These are phyloP conservation scores for Chaetomiaceae sp. DNA, from an alignment of 2,329 filamentous ascomycete genomes.

Conservation along the genomic window DNA sequence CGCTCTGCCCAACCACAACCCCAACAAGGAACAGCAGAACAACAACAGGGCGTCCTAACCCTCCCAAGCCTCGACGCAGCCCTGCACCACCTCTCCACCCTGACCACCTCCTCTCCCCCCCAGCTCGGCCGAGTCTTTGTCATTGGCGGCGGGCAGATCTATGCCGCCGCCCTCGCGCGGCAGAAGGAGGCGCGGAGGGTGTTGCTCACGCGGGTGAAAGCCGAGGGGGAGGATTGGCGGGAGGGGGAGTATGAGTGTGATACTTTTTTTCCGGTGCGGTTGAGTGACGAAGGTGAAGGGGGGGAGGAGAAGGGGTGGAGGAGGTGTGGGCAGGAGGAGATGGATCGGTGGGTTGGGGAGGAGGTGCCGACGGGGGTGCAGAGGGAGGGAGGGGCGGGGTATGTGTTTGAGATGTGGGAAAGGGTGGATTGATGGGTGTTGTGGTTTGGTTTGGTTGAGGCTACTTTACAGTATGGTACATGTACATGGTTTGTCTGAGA, in stretches of 20 bases:
- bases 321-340: conserved; percentile 44
- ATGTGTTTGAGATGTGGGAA: conserved; percentile 73
- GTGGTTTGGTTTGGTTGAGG: not conserved
- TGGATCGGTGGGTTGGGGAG: conserved; percentile 64
- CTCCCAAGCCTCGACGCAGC: too few relatives aligned
- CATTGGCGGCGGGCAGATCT: conserved; percentile 87
- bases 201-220: conserved; percentile 66
- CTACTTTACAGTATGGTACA: not conserved
- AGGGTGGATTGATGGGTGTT: conserved; percentile 32
- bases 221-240: too few relatives aligned
- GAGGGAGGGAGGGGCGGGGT: conserved; percentile 59
- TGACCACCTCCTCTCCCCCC: conserved; percentile 5
- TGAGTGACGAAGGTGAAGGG: conserved; percentile 40
- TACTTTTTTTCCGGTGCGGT: conserved; percentile 62
- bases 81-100: too few relatives aligned
- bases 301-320: conserved; percentile 46
- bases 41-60: not conserved
- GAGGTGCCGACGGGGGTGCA: conserved; percentile 50
- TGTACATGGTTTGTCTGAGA: too few relatives aligned
- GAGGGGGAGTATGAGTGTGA: conserved; percentile 69
- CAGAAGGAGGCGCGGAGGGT: conserved; percentile 55
- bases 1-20: too few relatives aligned
- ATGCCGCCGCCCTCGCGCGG: conserved; percentile 63
- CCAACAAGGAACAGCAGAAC: too few relatives aligned
- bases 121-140: conserved; percentile 64